Percentiles rank a stretch among this genome's conserved stretches.
phyloP scores from a whole-genome alignment of 1,139 yeast genomes.

The Kodamaea plutei region DNA sequence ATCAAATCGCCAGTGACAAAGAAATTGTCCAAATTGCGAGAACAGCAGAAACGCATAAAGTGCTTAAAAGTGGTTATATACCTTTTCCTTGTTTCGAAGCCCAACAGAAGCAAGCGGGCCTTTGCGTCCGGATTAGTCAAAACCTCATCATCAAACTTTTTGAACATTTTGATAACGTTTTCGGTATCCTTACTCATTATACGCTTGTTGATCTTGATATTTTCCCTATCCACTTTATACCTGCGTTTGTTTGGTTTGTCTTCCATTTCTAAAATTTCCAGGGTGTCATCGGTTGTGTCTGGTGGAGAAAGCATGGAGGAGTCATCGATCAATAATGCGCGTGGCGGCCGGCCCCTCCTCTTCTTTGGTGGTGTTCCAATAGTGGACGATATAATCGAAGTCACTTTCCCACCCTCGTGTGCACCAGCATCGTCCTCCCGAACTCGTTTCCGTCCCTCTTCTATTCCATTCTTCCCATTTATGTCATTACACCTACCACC shows the following conservation, averaged over 20 bases:
- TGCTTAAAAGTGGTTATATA: constrained; percentile 18
- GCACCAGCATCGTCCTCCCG: too few species aligned
- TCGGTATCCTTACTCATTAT: constrained; percentile 18
- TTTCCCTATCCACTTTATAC: constrained; percentile 13
- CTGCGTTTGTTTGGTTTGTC: constrained; percentile 10
- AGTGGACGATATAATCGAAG: constrained; percentile 6
- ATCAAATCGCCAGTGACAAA: constrained; percentile 17
- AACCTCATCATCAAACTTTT: constrained; percentile 18
- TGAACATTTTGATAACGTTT: constrained; percentile 16
- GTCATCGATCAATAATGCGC: too few species aligned
- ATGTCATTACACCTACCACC: too few species aligned
- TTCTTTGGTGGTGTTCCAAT: constrained; percentile 1
- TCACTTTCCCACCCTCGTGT: constrained; percentile 2
- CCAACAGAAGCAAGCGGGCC: constrained; percentile 14
- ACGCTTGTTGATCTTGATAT: constrained; percentile 17
- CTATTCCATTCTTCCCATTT: too few species aligned
- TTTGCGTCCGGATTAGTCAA: constrained; percentile 16
- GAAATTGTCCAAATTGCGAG: constrained; percentile 12
- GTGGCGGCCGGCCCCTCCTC: background rate
- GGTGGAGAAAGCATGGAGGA: background rate
- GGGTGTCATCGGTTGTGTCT: background rate
- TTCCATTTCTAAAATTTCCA: constrained; percentile 3
- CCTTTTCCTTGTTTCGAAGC: constrained; percentile 16
- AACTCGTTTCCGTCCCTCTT: too few species aligned
- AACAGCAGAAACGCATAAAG: constrained; percentile 16